phyloP scores from a whole-genome alignment of 2,329 filamentous ascomycete species.

The Alternaria conjuncta region DNA sequence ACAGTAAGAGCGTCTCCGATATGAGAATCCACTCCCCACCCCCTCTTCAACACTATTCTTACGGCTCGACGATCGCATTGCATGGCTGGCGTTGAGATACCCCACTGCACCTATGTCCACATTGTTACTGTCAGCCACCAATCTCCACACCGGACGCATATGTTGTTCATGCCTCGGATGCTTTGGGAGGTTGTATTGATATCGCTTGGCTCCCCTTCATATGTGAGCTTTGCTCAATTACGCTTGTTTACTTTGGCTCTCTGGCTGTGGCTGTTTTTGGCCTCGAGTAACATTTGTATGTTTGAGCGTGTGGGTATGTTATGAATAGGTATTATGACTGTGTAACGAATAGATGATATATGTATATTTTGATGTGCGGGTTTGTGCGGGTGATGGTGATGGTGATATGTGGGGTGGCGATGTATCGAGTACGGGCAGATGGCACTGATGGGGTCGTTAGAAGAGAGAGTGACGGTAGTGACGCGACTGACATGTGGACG shows the following conservation, averaged over 20 bases:
- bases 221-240: neutral
- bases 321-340: conserved; percentile 5
- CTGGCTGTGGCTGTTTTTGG: neutral
- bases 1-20: rapidly evolving
- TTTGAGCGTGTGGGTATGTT: neutral
- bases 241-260: neutral
- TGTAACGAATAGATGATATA: conserved; percentile 11
- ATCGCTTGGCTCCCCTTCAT: neutral
- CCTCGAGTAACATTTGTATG: neutral
- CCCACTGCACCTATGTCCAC: conserved; percentile 17
- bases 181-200: neutral
- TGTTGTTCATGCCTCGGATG: neutral
- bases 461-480: too few relatives aligned
- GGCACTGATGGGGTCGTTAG: neutral
- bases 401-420: neutral
- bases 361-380: neutral
- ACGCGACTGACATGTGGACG: too few relatives aligned
- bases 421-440: too few relatives aligned
- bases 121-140: conserved; percentile 2
- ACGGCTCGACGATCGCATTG: conserved; percentile 38
- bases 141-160: neutral
- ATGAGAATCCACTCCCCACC: neutral
- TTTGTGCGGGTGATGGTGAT: too few relatives aligned
- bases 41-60: conserved; percentile 13
- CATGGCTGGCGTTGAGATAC: conserved; percentile 46